phyloP scores from a whole-genome alignment of 73 alveolate genomes.

The Symbiodinium pilosum region DNA sequence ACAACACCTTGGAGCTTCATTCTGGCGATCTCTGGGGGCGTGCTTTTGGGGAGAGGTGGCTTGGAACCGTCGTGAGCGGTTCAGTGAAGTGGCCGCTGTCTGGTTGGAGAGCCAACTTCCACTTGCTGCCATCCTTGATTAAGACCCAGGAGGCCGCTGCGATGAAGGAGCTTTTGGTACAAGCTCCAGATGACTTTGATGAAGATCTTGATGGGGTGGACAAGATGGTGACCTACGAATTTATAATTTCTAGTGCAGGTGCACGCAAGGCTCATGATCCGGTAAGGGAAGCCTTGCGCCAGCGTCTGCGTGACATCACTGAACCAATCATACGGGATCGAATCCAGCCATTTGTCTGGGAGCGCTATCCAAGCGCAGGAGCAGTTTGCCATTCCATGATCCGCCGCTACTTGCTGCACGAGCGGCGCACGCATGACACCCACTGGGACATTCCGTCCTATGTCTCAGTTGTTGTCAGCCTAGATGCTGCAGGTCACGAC shows the following conservation, averaged over 20 bases:
- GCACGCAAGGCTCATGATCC: slow-evolving; percentile 85
- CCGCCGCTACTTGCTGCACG: slow-evolving; percentile 64
- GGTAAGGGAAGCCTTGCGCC: slow-evolving; percentile 54
- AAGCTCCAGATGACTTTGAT: slow-evolving; percentile 66
- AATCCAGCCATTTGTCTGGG: background rate
- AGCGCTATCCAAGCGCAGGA: slow-evolving; percentile 32
- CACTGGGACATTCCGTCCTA: slow-evolving; percentile 92
- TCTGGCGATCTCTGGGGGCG: background rate
- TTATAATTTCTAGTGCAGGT: slow-evolving; percentile 82
- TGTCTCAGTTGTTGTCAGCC: slow-evolving; percentile 85
- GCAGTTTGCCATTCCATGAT: slow-evolving; percentile 90
- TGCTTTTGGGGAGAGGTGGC: background rate
- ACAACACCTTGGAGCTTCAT: background rate
- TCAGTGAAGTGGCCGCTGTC: slow-evolving; percentile 45
- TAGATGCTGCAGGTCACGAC: slow-evolving; percentile 47
- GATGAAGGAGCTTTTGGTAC: slow-evolving; percentile 8
- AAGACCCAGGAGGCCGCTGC: background rate
- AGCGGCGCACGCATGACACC: slow-evolving; percentile 72
- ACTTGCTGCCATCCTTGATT: slow-evolving; percentile 40
- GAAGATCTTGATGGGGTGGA: slow-evolving; percentile 85
- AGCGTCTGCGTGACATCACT: slow-evolving; percentile 41
- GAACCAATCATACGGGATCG: slow-evolving; percentile 79
- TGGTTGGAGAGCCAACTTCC: slow-evolving; percentile 58
- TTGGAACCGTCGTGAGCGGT: background rate
- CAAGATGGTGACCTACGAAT: slow-evolving; percentile 83